Percentiles rank a stretch among this genome's conserved stretches.
Conservation (phyloP, 805 yeast genomes). For the Hanseniaspora clermontiae region DNA sequence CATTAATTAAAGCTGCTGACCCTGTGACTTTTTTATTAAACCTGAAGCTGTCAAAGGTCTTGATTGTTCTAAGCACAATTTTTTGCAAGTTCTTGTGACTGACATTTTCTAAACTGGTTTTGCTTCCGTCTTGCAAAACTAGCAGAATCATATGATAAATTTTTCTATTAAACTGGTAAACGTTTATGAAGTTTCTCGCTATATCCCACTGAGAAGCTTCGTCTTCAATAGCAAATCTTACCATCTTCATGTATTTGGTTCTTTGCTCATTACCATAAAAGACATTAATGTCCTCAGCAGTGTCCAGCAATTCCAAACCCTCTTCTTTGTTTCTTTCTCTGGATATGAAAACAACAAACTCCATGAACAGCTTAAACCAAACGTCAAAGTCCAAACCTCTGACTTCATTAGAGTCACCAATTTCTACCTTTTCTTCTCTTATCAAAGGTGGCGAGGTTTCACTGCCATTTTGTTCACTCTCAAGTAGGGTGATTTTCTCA, state of each 20-base stretch:
- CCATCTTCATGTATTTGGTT: conserved; percentile 47
- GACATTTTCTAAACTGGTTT: conserved; percentile 44
- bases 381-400: conserved; percentile 63
- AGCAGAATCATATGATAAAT: conserved; percentile 54
- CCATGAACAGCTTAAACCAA: conserved; percentile 81
- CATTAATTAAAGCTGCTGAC: conserved; percentile 59
- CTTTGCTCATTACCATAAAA: conserved; percentile 55
- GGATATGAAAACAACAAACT: conserved; percentile 57
- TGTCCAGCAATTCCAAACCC: conserved; percentile 57
- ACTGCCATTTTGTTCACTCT: conserved; percentile 37
- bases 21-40: conserved; percentile 49
- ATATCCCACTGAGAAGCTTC: conserved; percentile 41
- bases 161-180: conserved; percentile 64
- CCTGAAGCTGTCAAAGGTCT: conserved; percentile 68
- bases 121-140: conserved; percentile 47
- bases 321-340: conserved; percentile 46
- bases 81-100: conserved; percentile 80
- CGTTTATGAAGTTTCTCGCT: conserved; percentile 50
- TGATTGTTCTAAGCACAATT: conserved; percentile 75
- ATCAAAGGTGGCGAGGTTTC: conserved; percentile 21
- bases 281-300: conserved; percentile 66
- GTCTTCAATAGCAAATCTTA: conserved; percentile 58
- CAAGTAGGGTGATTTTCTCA: conserved; percentile 51
- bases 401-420: conserved; percentile 45
- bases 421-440: conserved; percentile 32